phyloP scores from a whole-genome alignment of 257 asterid genomes.

The Fraxinus americana region DNA sequence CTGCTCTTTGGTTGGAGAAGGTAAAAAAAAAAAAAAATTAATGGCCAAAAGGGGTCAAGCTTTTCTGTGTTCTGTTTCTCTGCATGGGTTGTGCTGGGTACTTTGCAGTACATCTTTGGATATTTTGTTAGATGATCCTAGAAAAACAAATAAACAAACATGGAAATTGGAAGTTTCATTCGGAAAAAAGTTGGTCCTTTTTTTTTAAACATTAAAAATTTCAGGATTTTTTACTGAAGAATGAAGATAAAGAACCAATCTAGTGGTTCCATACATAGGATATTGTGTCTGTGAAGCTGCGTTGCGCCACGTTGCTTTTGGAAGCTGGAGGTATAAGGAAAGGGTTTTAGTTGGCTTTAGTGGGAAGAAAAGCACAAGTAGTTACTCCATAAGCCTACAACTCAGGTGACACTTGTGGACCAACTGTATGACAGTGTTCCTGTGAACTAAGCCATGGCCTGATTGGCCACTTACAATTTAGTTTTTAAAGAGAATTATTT shows the following conservation, averaged over 20 bases:
- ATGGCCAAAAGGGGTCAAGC: not conserved
- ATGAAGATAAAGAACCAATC: not conserved
- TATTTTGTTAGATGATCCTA: not conserved
- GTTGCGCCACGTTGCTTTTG: not conserved
- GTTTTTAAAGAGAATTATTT: not conserved
- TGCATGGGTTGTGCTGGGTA: not conserved
- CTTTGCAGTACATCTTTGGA: not conserved
- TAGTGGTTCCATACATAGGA: not conserved
- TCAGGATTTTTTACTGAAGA: not conserved
- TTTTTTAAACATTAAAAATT: not conserved
- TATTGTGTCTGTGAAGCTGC: not conserved
- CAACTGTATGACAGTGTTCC: not conserved
- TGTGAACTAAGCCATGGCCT: not conserved
- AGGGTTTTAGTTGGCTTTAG: not conserved
- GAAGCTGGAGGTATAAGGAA: not conserved
- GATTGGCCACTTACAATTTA: not conserved
- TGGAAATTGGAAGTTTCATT: not conserved
- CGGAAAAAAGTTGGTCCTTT: not conserved
- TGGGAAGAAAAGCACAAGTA: not conserved
- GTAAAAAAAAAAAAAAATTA: not conserved
- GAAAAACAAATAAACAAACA: not conserved
- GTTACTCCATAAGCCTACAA: not conserved
- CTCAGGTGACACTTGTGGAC: constrained; percentile 1
- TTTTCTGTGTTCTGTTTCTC: not conserved
- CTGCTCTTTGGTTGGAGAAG: not conserved